phyloP scores from a whole-genome alignment of 73 alveolate species.

The Stentor coeruleus region DNA sequence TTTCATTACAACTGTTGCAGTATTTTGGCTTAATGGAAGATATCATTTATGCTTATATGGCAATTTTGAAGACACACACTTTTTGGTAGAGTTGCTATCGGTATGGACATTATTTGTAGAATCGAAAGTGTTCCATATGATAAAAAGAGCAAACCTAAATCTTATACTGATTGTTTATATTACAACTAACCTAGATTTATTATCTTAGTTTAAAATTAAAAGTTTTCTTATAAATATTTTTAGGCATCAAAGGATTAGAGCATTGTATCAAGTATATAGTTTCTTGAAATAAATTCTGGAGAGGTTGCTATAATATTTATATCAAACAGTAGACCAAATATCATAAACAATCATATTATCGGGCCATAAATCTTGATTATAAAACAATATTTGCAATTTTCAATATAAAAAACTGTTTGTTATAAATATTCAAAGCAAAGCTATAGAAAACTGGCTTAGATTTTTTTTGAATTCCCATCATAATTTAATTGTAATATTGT shows the following conservation, averaged over 20 bases:
- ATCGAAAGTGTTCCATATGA: constrained; percentile 62
- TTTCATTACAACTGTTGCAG: constrained; percentile 83
- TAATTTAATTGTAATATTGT: too few relatives aligned
- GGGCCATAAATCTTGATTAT: not conserved
- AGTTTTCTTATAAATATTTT: not conserved
- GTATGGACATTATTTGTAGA: constrained; percentile 61
- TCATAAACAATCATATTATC: not conserved
- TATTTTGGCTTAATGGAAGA: constrained; percentile 84
- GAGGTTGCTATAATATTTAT: not conserved
- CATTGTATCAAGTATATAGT: not conserved
- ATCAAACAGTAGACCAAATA: not conserved
- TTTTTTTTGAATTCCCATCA: not conserved
- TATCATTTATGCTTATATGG: too few relatives aligned
- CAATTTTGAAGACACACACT: constrained; percentile 93
- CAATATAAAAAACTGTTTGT: too few relatives aligned
- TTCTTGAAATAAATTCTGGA: not conserved
- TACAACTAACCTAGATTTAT: not conserved
- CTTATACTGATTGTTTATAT: constrained; percentile 29
- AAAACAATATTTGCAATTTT: not conserved
- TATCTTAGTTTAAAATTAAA: not conserved
- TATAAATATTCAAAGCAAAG: too few relatives aligned
- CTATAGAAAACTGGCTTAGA: not conserved
- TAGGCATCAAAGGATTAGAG: not conserved
- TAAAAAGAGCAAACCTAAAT: constrained; percentile 61
- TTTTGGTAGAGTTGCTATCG: constrained; percentile 81